Evolutionary conservation across 2,329 filamentous ascomycete genomes (phyloP).

Genomic region (Cladosporium sphaerospermum): DNA sequence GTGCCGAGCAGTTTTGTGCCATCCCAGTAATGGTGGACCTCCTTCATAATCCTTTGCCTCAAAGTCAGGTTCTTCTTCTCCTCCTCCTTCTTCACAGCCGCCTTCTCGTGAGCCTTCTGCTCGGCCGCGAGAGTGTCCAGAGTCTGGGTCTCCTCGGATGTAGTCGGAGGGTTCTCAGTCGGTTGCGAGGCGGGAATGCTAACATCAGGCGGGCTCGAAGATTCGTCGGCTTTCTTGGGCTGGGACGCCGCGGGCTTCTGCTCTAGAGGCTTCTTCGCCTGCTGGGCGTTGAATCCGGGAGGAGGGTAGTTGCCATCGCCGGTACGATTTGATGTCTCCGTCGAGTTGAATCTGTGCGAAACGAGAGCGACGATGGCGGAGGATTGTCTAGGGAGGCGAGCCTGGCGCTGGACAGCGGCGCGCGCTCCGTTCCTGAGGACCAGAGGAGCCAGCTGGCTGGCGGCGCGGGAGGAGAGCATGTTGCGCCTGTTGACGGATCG

Average conservation of each 20-base stretch:
- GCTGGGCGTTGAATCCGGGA: conserved; percentile 83
- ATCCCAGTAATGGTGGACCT: conserved; percentile 93
- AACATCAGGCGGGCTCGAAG: conserved; percentile 21
- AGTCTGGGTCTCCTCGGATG: conserved; percentile 42
- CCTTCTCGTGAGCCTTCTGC: conserved; percentile 47
- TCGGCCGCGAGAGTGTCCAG: conserved; percentile 58
- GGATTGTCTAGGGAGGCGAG: conserved; percentile 44
- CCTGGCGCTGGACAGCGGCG: conserved; percentile 35
- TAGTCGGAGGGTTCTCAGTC: conserved; percentile 42
- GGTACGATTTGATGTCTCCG: conserved; percentile 48
- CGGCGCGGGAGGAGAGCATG: conserved; percentile 43
- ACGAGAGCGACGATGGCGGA: conserved; percentile 54
- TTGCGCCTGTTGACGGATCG: conserved; percentile 16
- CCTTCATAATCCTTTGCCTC: conserved; percentile 90
- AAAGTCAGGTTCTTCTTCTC: conserved; percentile 82
- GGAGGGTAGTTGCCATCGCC: conserved; percentile 56
- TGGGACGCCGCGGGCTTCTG: conserved; percentile 23
- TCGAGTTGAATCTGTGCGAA: conserved; percentile 47
- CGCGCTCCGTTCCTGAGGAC: conserved; percentile 41
- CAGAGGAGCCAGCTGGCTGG: conserved; percentile 41
- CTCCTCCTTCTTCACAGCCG: conserved; percentile 55
- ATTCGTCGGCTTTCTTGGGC: conserved; percentile 19
- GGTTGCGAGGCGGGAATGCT: conserved; percentile 34
- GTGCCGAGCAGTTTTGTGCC: conserved; percentile 90
- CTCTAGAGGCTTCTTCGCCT: conserved; percentile 78